A percentile compares a stretch with the other conserved stretches of the same genome.
Evolutionary conservation across 257 asterid species (phyloP).

Genomic region (Sherardia arvensis): DNA sequence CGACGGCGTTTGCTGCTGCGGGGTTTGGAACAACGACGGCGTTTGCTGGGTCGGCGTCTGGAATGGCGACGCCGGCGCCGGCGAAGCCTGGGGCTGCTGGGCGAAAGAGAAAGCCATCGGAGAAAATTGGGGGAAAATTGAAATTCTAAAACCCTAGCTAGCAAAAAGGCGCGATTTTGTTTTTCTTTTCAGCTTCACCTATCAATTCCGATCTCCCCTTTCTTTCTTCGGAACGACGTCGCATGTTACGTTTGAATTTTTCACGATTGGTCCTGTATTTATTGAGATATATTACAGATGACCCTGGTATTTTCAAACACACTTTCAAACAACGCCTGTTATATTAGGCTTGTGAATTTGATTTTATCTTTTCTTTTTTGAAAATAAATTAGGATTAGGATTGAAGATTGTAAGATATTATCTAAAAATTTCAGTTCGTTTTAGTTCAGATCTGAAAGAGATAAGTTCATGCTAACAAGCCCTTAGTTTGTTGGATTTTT

Average conservation of each 20-base stretch:
- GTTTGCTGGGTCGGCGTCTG: conserved; percentile 19
- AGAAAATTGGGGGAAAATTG: conserved; percentile 6
- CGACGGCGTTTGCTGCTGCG: conserved; percentile 28
- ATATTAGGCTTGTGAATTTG: neutral
- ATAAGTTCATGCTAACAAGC: too few relatives aligned
- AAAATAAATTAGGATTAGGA: too few relatives aligned
- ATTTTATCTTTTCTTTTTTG: too few relatives aligned
- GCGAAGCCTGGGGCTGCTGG: conserved; percentile 34
- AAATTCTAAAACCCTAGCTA: conserved; percentile 38
- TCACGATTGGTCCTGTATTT: neutral
- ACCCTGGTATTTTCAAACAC: neutral
- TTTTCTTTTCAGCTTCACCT: neutral
- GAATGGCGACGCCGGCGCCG: neutral
- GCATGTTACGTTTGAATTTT: neutral
- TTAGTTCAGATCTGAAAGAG: too few relatives aligned
- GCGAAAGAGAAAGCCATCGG: conserved; percentile 61
- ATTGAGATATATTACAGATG: too few relatives aligned
- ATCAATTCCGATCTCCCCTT: neutral
- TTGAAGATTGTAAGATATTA: too few relatives aligned
- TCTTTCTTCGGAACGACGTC: neutral
- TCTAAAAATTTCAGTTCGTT: too few relatives aligned
- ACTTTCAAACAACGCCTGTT: neutral
- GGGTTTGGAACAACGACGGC: too few relatives aligned
- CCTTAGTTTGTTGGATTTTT: too few relatives aligned
- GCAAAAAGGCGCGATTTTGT: conserved; percentile 40